Evolutionary conservation across 1,284 basidiomycete genomes (phyloP).

Genomic region (Flammula alnicola): DNA sequence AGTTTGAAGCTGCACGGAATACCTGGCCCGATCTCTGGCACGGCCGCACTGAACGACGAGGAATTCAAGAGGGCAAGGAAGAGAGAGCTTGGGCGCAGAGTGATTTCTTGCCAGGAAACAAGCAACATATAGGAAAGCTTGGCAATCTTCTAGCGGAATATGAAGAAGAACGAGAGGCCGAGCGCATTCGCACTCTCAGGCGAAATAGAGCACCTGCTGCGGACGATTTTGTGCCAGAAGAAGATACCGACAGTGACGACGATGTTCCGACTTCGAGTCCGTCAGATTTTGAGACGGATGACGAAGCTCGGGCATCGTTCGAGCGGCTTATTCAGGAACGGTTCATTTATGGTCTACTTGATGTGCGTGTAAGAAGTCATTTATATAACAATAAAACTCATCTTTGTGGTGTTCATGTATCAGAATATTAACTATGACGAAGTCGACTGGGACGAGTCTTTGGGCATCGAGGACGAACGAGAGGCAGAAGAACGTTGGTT

Average conservation of each 20-base stretch:
- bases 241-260: conserved; percentile 63
- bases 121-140: conserved; percentile 70
- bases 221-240: conserved; percentile 64
- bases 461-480: conserved; percentile 64
- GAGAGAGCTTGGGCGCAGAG: conserved; percentile 71
- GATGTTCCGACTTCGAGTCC: conserved; percentile 30
- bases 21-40: conserved; percentile 72
- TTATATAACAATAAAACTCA: too few species aligned
- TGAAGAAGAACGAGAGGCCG: conserved; percentile 75
- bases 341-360: conserved; percentile 77
- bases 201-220: conserved; percentile 38
- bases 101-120: conserved; percentile 61
- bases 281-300: conserved; percentile 44
- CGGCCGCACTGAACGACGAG: conserved; percentile 48
- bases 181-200: conserved; percentile 55
- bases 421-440: conserved; percentile 73
- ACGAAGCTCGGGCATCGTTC: conserved; percentile 54
- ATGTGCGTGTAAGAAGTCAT: conserved; percentile 48
- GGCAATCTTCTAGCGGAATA: conserved; percentile 67
- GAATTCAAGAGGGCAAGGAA: conserved; percentile 59
- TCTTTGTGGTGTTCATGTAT: too few species aligned
- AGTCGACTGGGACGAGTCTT: conserved; percentile 77
- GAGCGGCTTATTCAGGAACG: conserved; percentile 64
- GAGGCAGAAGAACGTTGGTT: conserved; percentile 78
- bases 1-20: conserved; percentile 51